Conservation (phyloP, 2,329 filamentous ascomycete genomes). For the Claviceps arundinis region DNA sequence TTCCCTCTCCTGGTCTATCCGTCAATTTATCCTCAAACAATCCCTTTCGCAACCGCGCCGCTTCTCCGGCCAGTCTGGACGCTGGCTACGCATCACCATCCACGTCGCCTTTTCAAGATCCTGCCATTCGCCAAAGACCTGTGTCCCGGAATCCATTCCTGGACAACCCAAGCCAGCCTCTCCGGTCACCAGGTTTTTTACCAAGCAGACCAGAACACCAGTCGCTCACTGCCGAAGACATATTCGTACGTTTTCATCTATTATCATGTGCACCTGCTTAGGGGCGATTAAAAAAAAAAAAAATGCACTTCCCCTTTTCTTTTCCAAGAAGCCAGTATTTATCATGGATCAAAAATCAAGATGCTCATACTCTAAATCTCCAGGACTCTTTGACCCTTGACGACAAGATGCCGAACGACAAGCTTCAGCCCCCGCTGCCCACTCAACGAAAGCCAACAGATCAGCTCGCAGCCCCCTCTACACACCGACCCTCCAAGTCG, state of each 20-base stretch:
- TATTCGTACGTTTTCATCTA: slow-evolving; percentile 52
- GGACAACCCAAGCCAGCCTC: slow-evolving; percentile 34
- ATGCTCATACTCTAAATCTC: slow-evolving; percentile 10
- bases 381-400: slow-evolving; percentile 58
- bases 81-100: slow-evolving; percentile 24
- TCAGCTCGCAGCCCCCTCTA: slow-evolving; percentile 10
- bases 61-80: slow-evolving; percentile 38
- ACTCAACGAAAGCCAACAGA: slow-evolving; percentile 24
- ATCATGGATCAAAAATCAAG: background rate
- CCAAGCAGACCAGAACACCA: slow-evolving; percentile 31
- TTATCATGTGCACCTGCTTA: background rate
- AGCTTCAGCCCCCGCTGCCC: slow-evolving; percentile 24
- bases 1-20: slow-evolving; percentile 30
- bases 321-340: background rate
- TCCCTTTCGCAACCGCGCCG: slow-evolving; percentile 62
- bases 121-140: slow-evolving; percentile 36
- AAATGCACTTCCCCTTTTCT: background rate
- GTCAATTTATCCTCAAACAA: slow-evolving; percentile 71
- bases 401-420: slow-evolving; percentile 32
- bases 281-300: background rate
- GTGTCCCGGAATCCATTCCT: slow-evolving; percentile 66
- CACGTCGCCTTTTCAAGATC: slow-evolving; percentile 48
- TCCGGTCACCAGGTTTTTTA: slow-evolving; percentile 36
- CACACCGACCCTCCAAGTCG: slow-evolving; percentile 51
- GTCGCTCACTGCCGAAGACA: slow-evolving; percentile 48